Evolutionary conservation across 345 rosid genomes (phyloP), one percentile per base, ranked within the genome.

Genomic region (Nasturtium officinale): DNA sequence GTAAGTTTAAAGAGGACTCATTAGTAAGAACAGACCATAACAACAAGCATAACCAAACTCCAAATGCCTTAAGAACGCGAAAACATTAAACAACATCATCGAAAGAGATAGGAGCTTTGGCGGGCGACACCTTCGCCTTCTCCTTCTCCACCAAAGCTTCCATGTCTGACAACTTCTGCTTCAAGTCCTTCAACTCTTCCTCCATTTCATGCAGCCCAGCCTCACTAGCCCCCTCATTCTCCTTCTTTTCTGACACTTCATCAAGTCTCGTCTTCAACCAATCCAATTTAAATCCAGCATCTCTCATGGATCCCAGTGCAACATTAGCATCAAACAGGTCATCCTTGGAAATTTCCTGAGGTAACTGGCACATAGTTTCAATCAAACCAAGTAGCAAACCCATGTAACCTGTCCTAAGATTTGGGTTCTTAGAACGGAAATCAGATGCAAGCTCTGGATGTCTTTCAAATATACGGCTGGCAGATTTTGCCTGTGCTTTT

Each of bases 51-150:
- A 10, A 37, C 42, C 42, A 33, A 33, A 33, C 10, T 33, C 1
- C 21, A 23, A 55, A 16, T 52, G 13, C 40, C 13, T 53, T 13
- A 13, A 35, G 3, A 51, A 23, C 17, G 7, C 3, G 5, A 29
- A 6, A 26, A 25, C 29, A 67, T 52, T 43, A 77, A 56, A 71
- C 17, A 46, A 71, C 20, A 69, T 77, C 72, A 37, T 77, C 48
- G 5, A 77, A 71, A 5, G 71, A 67, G 5, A 67, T 48, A 37
- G 71, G 60, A 84, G 80, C 3, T 78, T 74, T 70, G 83, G 54
- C 65, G 3, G 16, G 46, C 28, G 35, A 35, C 12, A 26, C 9
- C 46, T 18, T 16, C 2, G 4, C 28, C 9, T 42, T 26, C 25
- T 43, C 32, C 21, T 26, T 61, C 35, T 43, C 51, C 7, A 67